These are phyloP conservation scores for Phyllosticta citribraziliensis DNA, from an alignment of 2,329 filamentous ascomycete species.

Conservation along the genomic window DNA sequence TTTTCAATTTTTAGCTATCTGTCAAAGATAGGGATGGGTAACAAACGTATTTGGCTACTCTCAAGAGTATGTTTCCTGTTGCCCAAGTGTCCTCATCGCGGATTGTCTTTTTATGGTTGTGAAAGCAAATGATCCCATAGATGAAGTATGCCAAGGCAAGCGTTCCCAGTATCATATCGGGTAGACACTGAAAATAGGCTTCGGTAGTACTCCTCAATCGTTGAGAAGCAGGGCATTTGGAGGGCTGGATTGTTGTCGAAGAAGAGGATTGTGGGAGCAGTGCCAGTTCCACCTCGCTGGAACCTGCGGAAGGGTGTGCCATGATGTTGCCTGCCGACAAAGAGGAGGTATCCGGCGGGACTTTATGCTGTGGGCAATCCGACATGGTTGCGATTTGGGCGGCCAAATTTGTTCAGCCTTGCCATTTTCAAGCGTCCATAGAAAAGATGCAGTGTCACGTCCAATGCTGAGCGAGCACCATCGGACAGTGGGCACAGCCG, in stretches of 20 bases:
- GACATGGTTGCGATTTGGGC: no score
- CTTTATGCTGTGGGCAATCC: no score
- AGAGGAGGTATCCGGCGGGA: no score
- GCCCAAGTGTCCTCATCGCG: not conserved
- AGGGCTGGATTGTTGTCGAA: not conserved
- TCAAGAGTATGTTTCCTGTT: not conserved
- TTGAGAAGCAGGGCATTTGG: not conserved
- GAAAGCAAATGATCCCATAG: not conserved
- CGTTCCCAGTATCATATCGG: not conserved
- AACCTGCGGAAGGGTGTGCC: not conserved
- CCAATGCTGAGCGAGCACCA: no score
- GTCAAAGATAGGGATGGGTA: no score
- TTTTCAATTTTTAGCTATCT: not conserved
- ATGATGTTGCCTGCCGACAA: no score
- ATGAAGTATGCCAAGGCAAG: not conserved
- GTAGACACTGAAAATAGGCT: not conserved
- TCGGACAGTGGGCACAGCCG: no score
- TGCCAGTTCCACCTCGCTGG: not conserved
- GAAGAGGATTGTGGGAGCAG: no score
- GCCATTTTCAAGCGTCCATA: no score
- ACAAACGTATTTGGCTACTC: not conserved
- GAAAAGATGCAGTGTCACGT: no score
- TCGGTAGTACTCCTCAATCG: not conserved
- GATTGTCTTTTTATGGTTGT: not conserved
- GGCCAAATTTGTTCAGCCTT: no score